Base-by-base conservation (phyloP, 2,329 filamentous ascomycete species). In the Aspergillus fijiensis region DNA sequence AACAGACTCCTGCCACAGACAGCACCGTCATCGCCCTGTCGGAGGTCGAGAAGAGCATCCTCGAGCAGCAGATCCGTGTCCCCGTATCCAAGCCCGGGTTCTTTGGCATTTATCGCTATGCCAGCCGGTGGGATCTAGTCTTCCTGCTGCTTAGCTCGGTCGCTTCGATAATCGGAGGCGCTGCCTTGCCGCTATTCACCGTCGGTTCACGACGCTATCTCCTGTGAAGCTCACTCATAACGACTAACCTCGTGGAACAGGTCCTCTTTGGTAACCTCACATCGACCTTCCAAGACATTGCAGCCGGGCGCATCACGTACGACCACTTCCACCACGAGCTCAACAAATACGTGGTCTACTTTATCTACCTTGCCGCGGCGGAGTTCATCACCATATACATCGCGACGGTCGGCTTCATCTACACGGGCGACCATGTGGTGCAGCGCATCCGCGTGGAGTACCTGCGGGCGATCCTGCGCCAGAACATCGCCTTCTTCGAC, bases 401-500 rank as follows among this genome's bases (percentile, higher is more conserved):
- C 55, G 83, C 86, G 9, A 96, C 92, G 0, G 87, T 95, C 16
- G 90, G 90, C 45, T 96, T 95, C 77, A 95, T 96, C 67, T 96
- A 91, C 69, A 88, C 86, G 0, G 90, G 90, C 57, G 90, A 92
- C 74, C 87, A 91, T 70, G 87, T 92, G 70, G 86, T 86, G 60
- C 84, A 85, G 62, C 90, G 90, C 78, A 89, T 92, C 68, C 86
- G 92, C 59, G 85, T 90, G 70, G 84, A 89, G 65, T 97, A 97
- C 68, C 84, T 97, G 3, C 84, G 87, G 63, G 90, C 89, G 63
- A 92, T 91, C 71, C 81, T 96, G 79, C 86, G 86, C 61, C 92
- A 96, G 72, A 95, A 96, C 72, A 92, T 96, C 72, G 91, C 86
- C 47, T 96, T 90, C 77, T 96, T 95, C 76, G 94, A 97, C 76